Percentiles rank a stretch among this genome's conserved stretches.
Conservation (phyloP, 192 early-diverging fungal genomes). For the Rhizophagus prolifer region DNA sequence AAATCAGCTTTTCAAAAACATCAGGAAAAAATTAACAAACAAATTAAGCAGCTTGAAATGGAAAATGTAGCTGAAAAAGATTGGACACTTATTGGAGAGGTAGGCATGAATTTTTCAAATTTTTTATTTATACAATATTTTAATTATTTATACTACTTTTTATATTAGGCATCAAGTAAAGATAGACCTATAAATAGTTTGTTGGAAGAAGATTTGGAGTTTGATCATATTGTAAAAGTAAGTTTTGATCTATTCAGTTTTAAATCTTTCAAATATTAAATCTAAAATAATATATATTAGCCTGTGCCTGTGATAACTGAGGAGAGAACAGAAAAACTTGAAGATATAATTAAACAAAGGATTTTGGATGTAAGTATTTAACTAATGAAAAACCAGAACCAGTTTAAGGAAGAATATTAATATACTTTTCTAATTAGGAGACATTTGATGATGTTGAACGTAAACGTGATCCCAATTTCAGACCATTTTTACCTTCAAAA, state of each 20-base stretch:
- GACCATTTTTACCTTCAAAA: conserved; percentile 70
- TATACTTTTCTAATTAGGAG: conserved; percentile 28
- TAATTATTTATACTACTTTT: background rate
- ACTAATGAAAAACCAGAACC: background rate
- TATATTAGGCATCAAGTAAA: conserved; percentile 54
- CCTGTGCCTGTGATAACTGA: conserved; percentile 94
- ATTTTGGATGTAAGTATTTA: conserved; percentile 65
- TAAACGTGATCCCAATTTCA: conserved; percentile 73
- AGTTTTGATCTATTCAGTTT: background rate
- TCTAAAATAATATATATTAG: conserved; percentile 7
- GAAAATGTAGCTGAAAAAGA: conserved; percentile 81
- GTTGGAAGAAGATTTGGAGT: conserved; percentile 89
- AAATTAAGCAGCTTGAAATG: conserved; percentile 82
- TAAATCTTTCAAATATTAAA: background rate
- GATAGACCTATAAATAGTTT: conserved; percentile 91
- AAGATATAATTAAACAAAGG: conserved; percentile 91
- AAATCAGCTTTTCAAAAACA: conserved; percentile 81
- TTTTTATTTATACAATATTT: background rate
- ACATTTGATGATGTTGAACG: conserved; percentile 95
- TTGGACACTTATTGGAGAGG: conserved; percentile 91
- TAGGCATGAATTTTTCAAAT: background rate
- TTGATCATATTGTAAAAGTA: conserved; percentile 81
- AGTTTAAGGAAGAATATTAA: background rate
- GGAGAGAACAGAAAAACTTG: conserved; percentile 81
- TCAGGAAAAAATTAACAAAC: conserved; percentile 64